Evolutionary conservation across 495 filamentous ascomycete species (phyloP), one percentile per base, ranked within the genome.

Genomic region (Penicillium longicatenatum): DNA sequence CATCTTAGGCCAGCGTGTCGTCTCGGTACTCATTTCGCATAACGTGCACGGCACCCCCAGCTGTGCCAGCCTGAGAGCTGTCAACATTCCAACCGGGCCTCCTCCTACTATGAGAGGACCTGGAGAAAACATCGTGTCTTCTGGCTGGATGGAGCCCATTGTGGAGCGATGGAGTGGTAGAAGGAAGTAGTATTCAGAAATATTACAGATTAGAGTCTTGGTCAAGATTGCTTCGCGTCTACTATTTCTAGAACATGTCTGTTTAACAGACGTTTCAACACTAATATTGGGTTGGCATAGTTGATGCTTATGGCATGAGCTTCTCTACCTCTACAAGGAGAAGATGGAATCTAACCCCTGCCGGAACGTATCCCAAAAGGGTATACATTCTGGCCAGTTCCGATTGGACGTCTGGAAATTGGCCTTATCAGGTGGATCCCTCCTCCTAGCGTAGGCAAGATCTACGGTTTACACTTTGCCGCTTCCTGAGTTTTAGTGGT

Each of bases 1-100:
- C 63, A 66, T 66, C 26, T 66, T 62, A 0, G 58, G 64, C 65
- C 69, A 70, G 49, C 60, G 62, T 42, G 70, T 73, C 24, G 68
- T 73, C 14, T 57, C 35, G 1, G 19, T 16, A 31, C 66, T 65
- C 14, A 45, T 20, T 43, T 71, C 68, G 8, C 7, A 7, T 10
- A 45, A 10, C 2, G 11, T 9, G 19, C 42, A 45, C 14, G 19
- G 6, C 2, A 45, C 11, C 6, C 42, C 42, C 6, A 45, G 42
- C 6, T 12, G 42, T 2, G 6, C 42, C 6, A 45, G 12, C 11
- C 11, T 7, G 8, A 10, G 11, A 10, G 42, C 42, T 10, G 11
- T 7, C 19, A 45, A 12, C 42, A 45, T 45, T 6, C 42, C 42
- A 11, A 45, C 42, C 5, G 42, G 42, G 2, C 42, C 42, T 1